Conservation (phyloP, 75 land plant species). For the Sequoia sempervirens region DNA sequence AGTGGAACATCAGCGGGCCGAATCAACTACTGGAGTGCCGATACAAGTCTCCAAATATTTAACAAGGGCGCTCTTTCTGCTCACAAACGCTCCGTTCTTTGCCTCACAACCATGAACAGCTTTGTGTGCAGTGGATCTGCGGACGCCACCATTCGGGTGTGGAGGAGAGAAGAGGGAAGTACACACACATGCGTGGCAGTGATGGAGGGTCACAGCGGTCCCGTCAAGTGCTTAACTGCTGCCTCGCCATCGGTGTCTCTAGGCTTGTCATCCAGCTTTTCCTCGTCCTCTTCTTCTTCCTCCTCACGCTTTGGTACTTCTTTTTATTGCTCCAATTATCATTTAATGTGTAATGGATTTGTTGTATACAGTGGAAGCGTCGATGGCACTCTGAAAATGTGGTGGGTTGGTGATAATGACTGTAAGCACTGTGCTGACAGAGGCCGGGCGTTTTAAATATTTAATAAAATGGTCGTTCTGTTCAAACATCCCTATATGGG, state of each 20-base stretch:
- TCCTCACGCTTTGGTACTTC: background rate
- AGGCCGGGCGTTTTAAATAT: too few species aligned
- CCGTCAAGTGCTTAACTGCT: conserved; percentile 45
- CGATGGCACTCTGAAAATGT: conserved; percentile 13
- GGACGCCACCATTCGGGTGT: conserved; percentile 54
- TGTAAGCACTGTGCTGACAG: too few species aligned
- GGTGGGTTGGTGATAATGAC: conserved; percentile 8
- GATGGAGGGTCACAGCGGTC: conserved; percentile 54
- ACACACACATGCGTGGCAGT: conserved; percentile 35
- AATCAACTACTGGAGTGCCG: conserved; percentile 55
- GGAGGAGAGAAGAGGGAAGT: conserved; percentile 42
- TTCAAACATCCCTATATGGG: too few species aligned
- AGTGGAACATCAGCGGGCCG: conserved; percentile 52
- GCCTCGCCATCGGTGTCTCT: background rate
- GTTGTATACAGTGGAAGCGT: conserved; percentile 30
- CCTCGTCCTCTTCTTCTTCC: background rate
- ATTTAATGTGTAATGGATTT: background rate
- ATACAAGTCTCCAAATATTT: conserved; percentile 18
- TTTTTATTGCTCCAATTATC: background rate
- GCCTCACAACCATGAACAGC: conserved; percentile 38
- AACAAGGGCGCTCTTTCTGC: conserved; percentile 50
- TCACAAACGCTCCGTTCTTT: conserved; percentile 74
- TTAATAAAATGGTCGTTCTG: too few species aligned
- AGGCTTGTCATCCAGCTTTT: background rate
- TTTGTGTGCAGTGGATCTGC: conserved; percentile 65